These are phyloP conservation scores for Mortierella sp. DNA, from an alignment of 371 early-diverging fungal genomes.

Conservation along the genomic window DNA sequence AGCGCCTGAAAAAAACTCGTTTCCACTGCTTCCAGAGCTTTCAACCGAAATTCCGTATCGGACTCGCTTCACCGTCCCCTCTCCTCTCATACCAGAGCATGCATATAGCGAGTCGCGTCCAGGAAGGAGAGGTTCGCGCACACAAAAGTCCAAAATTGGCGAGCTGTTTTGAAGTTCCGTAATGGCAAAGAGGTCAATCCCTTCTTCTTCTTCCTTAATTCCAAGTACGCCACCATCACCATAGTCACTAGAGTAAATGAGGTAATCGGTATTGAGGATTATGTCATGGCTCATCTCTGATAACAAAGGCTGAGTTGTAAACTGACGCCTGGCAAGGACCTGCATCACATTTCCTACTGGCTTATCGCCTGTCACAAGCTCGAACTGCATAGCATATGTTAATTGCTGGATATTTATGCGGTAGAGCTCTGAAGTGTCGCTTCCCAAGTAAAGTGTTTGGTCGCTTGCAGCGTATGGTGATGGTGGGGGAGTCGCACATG, in stretches of 20 bases:
- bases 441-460: constrained; percentile 49
- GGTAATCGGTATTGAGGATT: constrained; percentile 33
- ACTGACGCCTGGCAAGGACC: constrained; percentile 25
- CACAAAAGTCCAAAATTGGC: constrained; percentile 45
- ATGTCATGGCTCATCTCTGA: constrained; percentile 7
- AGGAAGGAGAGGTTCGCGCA: constrained; percentile 32
- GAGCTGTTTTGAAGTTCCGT: constrained; percentile 31
- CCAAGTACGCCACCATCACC: constrained; percentile 41
- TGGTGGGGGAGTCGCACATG: constrained; percentile 34
- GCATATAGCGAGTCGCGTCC: constrained; percentile 38
- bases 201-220: constrained; percentile 35
- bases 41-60: constrained; percentile 37
- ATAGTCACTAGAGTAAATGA: constrained; percentile 45
- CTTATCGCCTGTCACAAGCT: constrained; percentile 37
- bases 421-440: constrained; percentile 42
- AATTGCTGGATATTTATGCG: constrained; percentile 28
- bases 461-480: constrained; percentile 9
- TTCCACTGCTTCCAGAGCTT: constrained; percentile 40
- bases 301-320: not conserved
- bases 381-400: constrained; percentile 37
- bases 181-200: constrained; percentile 35
- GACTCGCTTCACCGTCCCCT: constrained; percentile 28
- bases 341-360: constrained; percentile 38
- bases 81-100: constrained; percentile 44
- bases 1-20: constrained; percentile 34